phyloP scores from a whole-genome alignment of 2,329 filamentous ascomycete genomes.

The Dichotomopilus funicola region DNA sequence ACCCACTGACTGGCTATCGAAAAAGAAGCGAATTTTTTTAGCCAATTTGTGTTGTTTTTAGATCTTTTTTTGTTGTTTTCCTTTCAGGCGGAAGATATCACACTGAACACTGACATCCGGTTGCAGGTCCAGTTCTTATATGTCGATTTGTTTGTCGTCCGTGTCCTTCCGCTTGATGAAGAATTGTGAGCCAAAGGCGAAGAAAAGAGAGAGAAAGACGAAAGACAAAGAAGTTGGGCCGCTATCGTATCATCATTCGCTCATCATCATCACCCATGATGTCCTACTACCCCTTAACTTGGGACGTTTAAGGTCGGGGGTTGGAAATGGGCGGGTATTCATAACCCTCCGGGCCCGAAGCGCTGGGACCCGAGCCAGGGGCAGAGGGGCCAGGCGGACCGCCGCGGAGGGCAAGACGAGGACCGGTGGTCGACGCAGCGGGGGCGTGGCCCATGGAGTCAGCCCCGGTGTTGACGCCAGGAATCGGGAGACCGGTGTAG shows the following conservation, averaged over 20 bases:
- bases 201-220: not conserved
- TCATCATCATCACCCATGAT: no score
- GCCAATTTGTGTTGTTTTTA: not conserved
- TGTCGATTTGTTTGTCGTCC: no score
- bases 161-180: no score
- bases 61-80: not conserved
- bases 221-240: not conserved
- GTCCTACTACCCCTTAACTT: no score
- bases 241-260: no score
- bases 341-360: not conserved
- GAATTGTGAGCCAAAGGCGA: no score
- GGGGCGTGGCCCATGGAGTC: not conserved
- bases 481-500: not conserved
- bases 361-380: not conserved
- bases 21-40: not conserved
- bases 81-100: not conserved
- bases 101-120: no score
- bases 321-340: not conserved
- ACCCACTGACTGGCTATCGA: not conserved
- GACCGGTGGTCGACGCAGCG: not conserved
- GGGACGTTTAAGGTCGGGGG: not conserved
- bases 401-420: not conserved
- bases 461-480: not conserved
- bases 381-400: not conserved
- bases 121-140: no score